Percentiles rank a stretch among this genome's conserved stretches.
These are phyloP conservation scores for Gaertneriomyces semiglobifer DNA, from an alignment of 192 early-diverging fungal species.

Conservation along the genomic window DNA sequence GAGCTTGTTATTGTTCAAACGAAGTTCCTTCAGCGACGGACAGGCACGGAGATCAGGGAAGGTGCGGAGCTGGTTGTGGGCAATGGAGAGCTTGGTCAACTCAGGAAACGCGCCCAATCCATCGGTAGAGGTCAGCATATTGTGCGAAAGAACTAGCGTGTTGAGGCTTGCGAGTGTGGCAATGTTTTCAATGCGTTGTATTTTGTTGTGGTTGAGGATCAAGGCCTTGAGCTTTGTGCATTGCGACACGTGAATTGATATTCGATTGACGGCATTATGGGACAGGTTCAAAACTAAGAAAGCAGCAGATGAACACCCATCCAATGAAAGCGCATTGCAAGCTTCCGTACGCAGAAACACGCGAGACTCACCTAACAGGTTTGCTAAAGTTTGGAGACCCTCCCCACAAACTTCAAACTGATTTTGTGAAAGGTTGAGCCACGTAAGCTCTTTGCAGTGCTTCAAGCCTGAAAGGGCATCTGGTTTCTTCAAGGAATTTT, in stretches of 20 bases:
- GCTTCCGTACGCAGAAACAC: neutral
- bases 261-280: slow-evolving; percentile 60
- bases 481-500: slow-evolving; percentile 55
- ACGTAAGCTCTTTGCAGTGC: slow-evolving; percentile 54
- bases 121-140: slow-evolving; percentile 59
- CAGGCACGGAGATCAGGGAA: slow-evolving; percentile 61
- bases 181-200: slow-evolving; percentile 64
- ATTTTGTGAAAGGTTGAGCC: slow-evolving; percentile 66
- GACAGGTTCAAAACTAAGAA: slow-evolving; percentile 63
- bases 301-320: neutral
- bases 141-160: slow-evolving; percentile 80
- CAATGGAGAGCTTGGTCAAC: slow-evolving; percentile 72
- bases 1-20: slow-evolving; percentile 76
- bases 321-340: neutral
- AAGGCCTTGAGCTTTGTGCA: slow-evolving; percentile 70
- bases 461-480: slow-evolving; percentile 51
- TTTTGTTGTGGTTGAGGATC: slow-evolving; percentile 74
- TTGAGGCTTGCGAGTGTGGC: slow-evolving; percentile 55
- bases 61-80: slow-evolving; percentile 65
- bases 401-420: slow-evolving; percentile 50
- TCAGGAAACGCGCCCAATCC: slow-evolving; percentile 52
- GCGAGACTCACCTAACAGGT: slow-evolving; percentile 53
- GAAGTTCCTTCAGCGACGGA: slow-evolving; percentile 63
- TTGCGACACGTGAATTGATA: slow-evolving; percentile 54
- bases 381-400: slow-evolving; percentile 52